Evolutionary conservation across 768 basidiomycete genomes (phyloP), one percentile per base, ranked within the genome.

Genomic region (Gymnopilus dilepis): DNA sequence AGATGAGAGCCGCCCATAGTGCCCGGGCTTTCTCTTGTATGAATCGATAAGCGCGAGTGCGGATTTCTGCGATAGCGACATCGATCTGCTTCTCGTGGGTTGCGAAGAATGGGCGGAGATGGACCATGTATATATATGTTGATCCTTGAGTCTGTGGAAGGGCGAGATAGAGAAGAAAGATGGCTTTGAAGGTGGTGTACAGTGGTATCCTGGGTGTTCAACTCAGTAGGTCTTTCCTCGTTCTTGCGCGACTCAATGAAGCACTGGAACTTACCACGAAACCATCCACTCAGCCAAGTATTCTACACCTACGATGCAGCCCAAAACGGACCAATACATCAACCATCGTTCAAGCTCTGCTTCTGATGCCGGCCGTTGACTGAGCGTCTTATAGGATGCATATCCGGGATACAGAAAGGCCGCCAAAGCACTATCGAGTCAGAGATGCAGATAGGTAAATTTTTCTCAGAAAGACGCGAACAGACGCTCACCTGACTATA

Each of bases 281-380:
- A 97, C 77, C 15, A 89, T 75, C 93, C 95, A 96, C 69, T 95
- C 94, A 8, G 89, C 89, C 26, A 92, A 79, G 69, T 90, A 91
- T 74, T 97, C 95, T 5, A 92, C 76, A 4, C 86, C 89, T 15
- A 95, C 84, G 68, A 95, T 86, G 70, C 89, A 91, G 2, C 92
- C 91, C 2, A 93, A 82, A 0, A 92, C 91, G n/a, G 88, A 88
- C 95, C 96, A 98, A 69, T 97, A 98, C 92, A 95, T 96, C 56
- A 98, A 82, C 95, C 96, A 97, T 76, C 94, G 81, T 72, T 97
- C 96, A 8, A 96, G 80, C 45, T 94, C 93, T 53, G 82, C 84
- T 68, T 94, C 92, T 0, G 89, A 89, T 1, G 92, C 91, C 19
- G 92, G 92, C n/a, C 93, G 83, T 67, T 91, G 87, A 37, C 91